These are phyloP conservation scores for Amanita pseudoporphyria DNA, from an alignment of 768 basidiomycete species.

Conservation along the genomic window DNA sequence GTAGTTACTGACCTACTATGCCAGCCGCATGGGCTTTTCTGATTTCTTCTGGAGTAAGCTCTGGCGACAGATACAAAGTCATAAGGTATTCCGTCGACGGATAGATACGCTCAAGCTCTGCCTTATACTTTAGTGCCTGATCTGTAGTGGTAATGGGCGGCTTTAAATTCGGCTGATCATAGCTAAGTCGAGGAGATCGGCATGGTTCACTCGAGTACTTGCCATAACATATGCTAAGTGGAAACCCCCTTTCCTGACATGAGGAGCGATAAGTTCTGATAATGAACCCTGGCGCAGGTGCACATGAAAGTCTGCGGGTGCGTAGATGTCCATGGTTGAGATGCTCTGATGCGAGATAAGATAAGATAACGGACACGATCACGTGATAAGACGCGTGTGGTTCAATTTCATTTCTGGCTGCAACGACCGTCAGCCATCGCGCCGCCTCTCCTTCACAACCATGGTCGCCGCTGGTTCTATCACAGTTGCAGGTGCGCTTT, in stretches of 20 bases:
- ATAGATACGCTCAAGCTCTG: constrained; percentile 63
- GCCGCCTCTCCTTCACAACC: too few species aligned
- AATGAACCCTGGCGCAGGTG: constrained; percentile 87
- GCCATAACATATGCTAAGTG: constrained; percentile 96
- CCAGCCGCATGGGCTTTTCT: constrained; percentile 81
- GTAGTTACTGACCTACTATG: constrained; percentile 51
- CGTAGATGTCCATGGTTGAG: constrained; percentile 27
- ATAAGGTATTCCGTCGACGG: constrained; percentile 81
- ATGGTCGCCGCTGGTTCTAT: too few species aligned
- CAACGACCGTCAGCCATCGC: constrained; percentile 11
- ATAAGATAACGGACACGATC: constrained; percentile 23
- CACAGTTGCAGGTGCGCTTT: too few species aligned
- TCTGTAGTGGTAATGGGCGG: constrained; percentile 83
- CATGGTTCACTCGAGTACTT: constrained; percentile 10
- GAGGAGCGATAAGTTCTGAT: constrained; percentile 76
- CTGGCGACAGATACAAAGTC: constrained; percentile 91
- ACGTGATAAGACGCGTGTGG: constrained; percentile 31
- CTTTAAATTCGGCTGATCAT: constrained; percentile 74
- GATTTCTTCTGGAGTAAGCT: constrained; percentile 86
- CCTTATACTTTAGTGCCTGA: constrained; percentile 73
- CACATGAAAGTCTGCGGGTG: constrained; percentile 67
- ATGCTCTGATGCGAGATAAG: constrained; percentile 12
- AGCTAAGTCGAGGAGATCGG: constrained; percentile 9
- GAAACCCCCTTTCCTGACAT: constrained; percentile 87
- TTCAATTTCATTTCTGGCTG: constrained; percentile 20